phyloP scores from a whole-genome alignment of 805 yeast genomes.

The Nakazawaea wyomingensis region DNA sequence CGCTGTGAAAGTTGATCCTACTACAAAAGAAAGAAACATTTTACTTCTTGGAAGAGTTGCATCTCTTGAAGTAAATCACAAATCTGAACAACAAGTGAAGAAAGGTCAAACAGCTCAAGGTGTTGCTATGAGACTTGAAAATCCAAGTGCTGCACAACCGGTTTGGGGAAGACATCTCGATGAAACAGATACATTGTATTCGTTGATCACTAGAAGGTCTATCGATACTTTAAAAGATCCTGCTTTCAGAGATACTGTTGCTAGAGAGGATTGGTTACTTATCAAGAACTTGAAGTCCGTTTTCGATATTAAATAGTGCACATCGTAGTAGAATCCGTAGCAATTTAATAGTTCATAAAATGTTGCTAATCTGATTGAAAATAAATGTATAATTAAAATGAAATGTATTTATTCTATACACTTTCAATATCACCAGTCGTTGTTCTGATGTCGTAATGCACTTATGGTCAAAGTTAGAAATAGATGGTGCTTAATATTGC shows the following conservation, averaged over 20 bases:
- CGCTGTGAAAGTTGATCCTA: conserved; percentile 86
- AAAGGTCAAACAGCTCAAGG: conserved; percentile 97
- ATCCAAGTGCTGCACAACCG: conserved; percentile 89
- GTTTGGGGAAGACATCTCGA: conserved; percentile 99
- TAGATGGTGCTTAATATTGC: no score
- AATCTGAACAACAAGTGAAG: conserved; percentile 69
- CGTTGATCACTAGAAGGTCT: conserved; percentile 83
- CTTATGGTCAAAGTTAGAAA: no score
- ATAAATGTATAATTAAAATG: no score
- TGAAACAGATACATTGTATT: conserved; percentile 84
- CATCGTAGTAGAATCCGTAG: no score
- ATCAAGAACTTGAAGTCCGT: conserved; percentile 83
- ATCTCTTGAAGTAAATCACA: conserved; percentile 95
- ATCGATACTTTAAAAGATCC: conserved; percentile 98
- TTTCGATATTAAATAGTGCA: conserved; percentile 76
- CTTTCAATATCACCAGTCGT: no score
- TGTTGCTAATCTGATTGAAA: no score
- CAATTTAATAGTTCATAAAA: no score
- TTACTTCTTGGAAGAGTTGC: conserved; percentile 81
- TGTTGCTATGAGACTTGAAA: conserved; percentile 96
- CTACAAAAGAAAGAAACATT: conserved; percentile 66
- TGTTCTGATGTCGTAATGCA: no score
- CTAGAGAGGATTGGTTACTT: conserved; percentile 94
- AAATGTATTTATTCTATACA: no score
- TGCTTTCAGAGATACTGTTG: conserved; percentile 91